Percentiles rank a stretch among this genome's conserved stretches.
Conservation (phyloP, 768 basidiomycete species). For the Russula griseocarnosa region DNA sequence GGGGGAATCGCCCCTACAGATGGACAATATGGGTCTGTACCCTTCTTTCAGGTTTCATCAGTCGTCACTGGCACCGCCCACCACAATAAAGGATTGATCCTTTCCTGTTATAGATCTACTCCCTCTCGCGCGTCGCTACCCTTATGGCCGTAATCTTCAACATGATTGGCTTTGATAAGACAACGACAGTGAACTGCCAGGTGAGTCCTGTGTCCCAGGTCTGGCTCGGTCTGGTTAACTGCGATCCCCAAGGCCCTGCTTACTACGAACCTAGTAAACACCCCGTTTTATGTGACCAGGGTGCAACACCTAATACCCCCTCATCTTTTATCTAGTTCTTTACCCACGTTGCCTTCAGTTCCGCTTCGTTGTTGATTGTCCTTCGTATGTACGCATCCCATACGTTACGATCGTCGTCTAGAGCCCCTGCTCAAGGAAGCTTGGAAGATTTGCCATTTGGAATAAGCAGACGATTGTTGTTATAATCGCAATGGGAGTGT, state of each 20-base stretch:
- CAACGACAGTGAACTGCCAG: not conserved
- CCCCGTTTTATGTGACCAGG: not conserved
- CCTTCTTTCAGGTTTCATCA: not conserved
- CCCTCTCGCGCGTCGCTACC: constrained; percentile 2
- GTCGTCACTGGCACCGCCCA: too few relatives aligned
- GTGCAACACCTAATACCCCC: not conserved
- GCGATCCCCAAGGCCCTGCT: not conserved
- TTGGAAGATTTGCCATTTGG: constrained; percentile 13
- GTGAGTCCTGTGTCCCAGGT: not conserved
- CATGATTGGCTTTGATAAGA: not conserved
- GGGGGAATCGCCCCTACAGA: not conserved
- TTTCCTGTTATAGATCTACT: constrained; percentile 2
- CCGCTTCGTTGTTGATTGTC: constrained; percentile 2
- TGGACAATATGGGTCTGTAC: constrained; percentile 12
- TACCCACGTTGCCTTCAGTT: not conserved
- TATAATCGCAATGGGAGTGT: not conserved
- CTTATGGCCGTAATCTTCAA: constrained; percentile 3
- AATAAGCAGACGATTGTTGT: not conserved
- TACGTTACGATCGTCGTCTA: not conserved
- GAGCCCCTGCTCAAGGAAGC: not conserved
- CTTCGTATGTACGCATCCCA: constrained; percentile 2
- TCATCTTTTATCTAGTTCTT: not conserved
- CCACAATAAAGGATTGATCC: not conserved
- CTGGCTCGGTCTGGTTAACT: not conserved
- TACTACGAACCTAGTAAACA: not conserved